phyloP scores from a whole-genome alignment of 495 filamentous ascomycete species.

The Penicillium ucsense region DNA sequence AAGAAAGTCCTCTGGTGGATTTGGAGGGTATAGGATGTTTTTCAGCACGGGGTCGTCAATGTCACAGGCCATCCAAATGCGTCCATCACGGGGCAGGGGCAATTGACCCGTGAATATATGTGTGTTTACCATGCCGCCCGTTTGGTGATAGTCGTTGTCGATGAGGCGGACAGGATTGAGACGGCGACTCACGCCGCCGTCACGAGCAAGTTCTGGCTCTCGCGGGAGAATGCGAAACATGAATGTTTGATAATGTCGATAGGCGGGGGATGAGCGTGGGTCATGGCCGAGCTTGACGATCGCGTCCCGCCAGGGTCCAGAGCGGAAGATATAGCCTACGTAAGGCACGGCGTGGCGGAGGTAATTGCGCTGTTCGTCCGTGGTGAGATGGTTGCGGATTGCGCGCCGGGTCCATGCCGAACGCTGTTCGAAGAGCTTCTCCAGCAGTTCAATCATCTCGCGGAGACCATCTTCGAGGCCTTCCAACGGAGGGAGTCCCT shows the following conservation, averaged over 20 bases:
- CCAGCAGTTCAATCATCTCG: slow-evolving; percentile 47
- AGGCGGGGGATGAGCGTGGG: slow-evolving; percentile 63
- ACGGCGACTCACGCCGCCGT: slow-evolving; percentile 54
- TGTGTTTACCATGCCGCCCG: slow-evolving; percentile 20
- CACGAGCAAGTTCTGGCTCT: slow-evolving; percentile 72
- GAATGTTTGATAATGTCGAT: slow-evolving; percentile 75
- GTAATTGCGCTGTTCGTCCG: slow-evolving; percentile 40
- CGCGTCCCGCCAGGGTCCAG: slow-evolving; percentile 83
- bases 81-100: slow-evolving; percentile 58
- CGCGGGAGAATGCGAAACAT: slow-evolving; percentile 66
- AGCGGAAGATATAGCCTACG: slow-evolving; percentile 78
- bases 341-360: slow-evolving; percentile 62
- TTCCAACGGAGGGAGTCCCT: slow-evolving; percentile 37
- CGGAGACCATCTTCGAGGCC: slow-evolving; percentile 42
- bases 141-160: slow-evolving; percentile 9
- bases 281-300: slow-evolving; percentile 79
- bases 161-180: slow-evolving; percentile 13
- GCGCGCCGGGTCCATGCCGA: slow-evolving; percentile 82
- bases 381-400: slow-evolving; percentile 52
- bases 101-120: slow-evolving; percentile 76
- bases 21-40: slow-evolving; percentile 15
- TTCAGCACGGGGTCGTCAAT: slow-evolving; percentile 54
- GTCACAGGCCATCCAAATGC: slow-evolving; percentile 90
- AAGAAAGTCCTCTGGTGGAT: slow-evolving; percentile 18
- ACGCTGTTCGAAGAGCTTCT: slow-evolving; percentile 53